Evolutionary conservation across 2,329 filamentous ascomycete genomes (phyloP), one percentile per base, ranked within the genome.

Genomic region (Zymoseptoria ardabiliae): DNA sequence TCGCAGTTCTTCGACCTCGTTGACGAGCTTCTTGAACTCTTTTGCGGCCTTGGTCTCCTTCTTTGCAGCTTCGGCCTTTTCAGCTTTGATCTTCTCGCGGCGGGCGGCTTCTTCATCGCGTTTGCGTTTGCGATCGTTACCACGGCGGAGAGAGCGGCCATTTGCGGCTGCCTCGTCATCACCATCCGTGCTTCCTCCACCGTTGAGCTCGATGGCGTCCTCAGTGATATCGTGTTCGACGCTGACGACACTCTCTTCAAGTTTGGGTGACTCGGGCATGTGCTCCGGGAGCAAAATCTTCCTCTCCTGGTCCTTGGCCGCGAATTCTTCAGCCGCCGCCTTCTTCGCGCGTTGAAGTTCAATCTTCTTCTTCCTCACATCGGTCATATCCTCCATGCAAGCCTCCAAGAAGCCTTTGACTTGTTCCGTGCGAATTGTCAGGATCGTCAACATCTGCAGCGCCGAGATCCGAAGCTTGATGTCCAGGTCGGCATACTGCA

Each of bases 311-410:
- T 71, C 69, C 55, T 70, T 72, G 10, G 58, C 56, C 2, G 64
- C 58, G 23, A 93, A 76, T 56, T 91, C 87, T 72, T 91, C 69
- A 57, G 68, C 64, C 2, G 63, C 63, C 22, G 56, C 58, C 73
- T 86, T 88, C 64, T 89, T 86, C 66, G 89, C 85, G 65, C 91
- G 85, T 75, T 97, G 93, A 75, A 86, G 88, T 65, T 96, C 90
- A 62, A 97, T 96, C 77, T 96, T 97, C 72, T 95, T 89, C 74
- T 99, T 99, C 54, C 94, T 87, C 70, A 95, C 91, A 57, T 86
- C 85, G 1, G 94, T 99, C 92, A 97, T 97, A 57, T 91, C 89
- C 70, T 93, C 90, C 64, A 89, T 91, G 75, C 92, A 96, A 63
- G 93, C 88, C 66, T 96, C 91, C 80, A 99, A 88, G 71, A 95